Evolutionary conservation across 2,329 filamentous ascomycete genomes (phyloP).

Genomic region (Clonostachys rhizophaga): DNA sequence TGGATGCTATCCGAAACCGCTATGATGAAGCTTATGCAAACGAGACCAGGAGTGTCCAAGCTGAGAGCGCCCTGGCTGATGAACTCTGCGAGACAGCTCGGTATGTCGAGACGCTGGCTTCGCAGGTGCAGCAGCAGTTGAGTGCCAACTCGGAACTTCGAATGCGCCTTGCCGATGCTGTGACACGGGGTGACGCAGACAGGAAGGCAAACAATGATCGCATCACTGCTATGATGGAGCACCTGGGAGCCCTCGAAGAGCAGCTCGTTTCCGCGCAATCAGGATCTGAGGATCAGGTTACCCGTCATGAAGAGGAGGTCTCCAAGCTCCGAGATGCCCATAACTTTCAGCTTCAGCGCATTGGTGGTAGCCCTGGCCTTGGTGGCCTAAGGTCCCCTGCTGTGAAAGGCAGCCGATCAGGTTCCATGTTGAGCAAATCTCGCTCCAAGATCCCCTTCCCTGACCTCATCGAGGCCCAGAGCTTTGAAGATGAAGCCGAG

Average conservation of each 20-base stretch:
- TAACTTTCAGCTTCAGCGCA: constrained; percentile 70
- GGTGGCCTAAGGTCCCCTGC: constrained; percentile 23
- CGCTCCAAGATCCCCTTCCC: constrained; percentile 23
- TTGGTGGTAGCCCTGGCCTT: constrained; percentile 43
- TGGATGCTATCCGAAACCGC: constrained; percentile 55
- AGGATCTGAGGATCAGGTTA: constrained; percentile 77
- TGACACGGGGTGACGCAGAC: constrained; percentile 77
- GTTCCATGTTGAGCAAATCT: constrained; percentile 25
- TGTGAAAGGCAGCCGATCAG: constrained; percentile 21
- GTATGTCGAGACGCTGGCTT: constrained; percentile 74
- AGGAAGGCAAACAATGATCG: constrained; percentile 75
- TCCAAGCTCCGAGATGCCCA: constrained; percentile 70
- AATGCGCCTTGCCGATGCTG: constrained; percentile 70
- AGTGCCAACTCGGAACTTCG: constrained; percentile 73
- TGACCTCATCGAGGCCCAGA: constrained; percentile 44
- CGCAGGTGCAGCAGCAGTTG: constrained; percentile 76
- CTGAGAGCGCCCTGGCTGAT: constrained; percentile 60
- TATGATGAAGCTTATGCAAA: constrained; percentile 51
- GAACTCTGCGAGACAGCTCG: constrained; percentile 70
- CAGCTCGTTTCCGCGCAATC: constrained; percentile 78
- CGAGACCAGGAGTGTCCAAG: constrained; percentile 51
- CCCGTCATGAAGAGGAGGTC: constrained; percentile 83
- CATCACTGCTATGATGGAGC: constrained; percentile 79
- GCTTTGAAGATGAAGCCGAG: constrained; percentile 67
- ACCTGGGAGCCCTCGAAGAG: constrained; percentile 79